Evolutionary conservation across 2,329 filamentous ascomycete genomes (phyloP), one percentile per base, ranked within the genome.

Genomic region (Apiospora marii): DNA sequence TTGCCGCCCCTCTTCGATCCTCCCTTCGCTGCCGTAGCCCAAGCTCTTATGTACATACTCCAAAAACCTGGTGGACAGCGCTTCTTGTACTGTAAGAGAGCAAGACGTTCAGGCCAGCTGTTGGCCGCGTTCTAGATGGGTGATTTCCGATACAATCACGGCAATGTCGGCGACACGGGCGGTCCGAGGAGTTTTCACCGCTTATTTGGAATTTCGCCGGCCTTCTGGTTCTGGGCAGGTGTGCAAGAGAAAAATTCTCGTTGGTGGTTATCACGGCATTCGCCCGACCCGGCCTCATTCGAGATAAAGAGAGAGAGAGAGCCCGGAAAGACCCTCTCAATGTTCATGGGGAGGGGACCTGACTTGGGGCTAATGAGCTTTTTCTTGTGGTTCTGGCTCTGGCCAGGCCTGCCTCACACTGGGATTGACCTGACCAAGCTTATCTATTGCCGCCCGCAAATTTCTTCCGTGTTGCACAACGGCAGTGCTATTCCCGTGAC

Each of bases 91-190:
- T 22, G 3, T 7, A 5, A 49, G n/a, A 7, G 8, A 49, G 22
- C 46, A 49, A 49, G 46, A n/a, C 19, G 7, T 10, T 49, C 46
- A 49, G 46, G 19, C 19, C 22, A 19, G 22, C 7, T 22, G 19
- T n/a, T 49, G 46, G 22, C 46, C 7, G 8, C 19, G 19, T 6
- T n/a, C 46, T 10, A n/a, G 46, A 49, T n/a, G 4, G 19, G 8
- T n/a, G 8, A 7, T 44, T 14, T 44, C 22, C 8, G 46, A 10
- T 7, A n/a, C 1, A n/a, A n/a, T 49, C 10, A 49, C 46, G 46
- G 46, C 46, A n/a, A n/a, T 49, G 46, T 49, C 46, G 46, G 46
- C 46, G 46, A 49, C 46, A 49, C 46, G 46, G 46, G n/a, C 46
- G 46, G 46, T 7, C 22, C 22, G 46, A n/a, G 8, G 22, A 49